These are phyloP conservation scores for Multifurca ochricompacta DNA, from an alignment of 768 basidiomycete genomes.

Conservation along the genomic window DNA sequence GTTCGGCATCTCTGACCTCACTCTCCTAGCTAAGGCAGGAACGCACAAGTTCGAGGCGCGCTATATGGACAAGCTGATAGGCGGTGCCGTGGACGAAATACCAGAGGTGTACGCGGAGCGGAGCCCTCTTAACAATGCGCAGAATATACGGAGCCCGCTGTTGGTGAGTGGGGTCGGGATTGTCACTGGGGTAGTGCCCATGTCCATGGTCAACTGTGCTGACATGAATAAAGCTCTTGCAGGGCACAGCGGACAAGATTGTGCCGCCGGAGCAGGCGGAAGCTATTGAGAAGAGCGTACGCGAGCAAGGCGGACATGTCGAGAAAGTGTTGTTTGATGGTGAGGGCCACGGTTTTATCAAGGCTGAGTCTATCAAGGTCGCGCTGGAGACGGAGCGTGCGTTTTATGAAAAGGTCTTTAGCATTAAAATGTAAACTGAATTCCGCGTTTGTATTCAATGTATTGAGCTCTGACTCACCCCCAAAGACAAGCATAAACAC, in stretches of 20 bases:
- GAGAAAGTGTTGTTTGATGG: constrained; percentile 57
- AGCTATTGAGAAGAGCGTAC: constrained; percentile 18
- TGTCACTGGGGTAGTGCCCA: background rate
- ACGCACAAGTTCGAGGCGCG: constrained; percentile 68
- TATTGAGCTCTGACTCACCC: too few species aligned
- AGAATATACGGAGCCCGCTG: constrained; percentile 53
- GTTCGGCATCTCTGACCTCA: constrained; percentile 66
- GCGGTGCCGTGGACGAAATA: constrained; percentile 45
- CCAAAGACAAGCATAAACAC: too few species aligned
- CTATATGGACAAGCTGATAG: constrained; percentile 56
- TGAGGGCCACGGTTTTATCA: constrained; percentile 61
- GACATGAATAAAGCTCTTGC: background rate
- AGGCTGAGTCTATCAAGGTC: constrained; percentile 45
- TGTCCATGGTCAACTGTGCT: background rate
- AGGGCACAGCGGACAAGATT: background rate
- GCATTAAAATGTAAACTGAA: background rate
- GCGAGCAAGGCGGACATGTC: constrained; percentile 38
- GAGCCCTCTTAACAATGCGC: constrained; percentile 56
- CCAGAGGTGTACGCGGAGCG: constrained; percentile 51
- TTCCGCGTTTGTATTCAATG: too few species aligned
- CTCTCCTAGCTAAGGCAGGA: constrained; percentile 40
- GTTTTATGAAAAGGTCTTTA: constrained; percentile 46
- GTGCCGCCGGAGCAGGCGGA: constrained; percentile 55
- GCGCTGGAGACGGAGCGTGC: constrained; percentile 45
- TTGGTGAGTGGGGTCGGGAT: constrained; percentile 37